Base-by-base conservation (phyloP, 352 stramenopile genomes). In the Phytophthora sansomeana region DNA sequence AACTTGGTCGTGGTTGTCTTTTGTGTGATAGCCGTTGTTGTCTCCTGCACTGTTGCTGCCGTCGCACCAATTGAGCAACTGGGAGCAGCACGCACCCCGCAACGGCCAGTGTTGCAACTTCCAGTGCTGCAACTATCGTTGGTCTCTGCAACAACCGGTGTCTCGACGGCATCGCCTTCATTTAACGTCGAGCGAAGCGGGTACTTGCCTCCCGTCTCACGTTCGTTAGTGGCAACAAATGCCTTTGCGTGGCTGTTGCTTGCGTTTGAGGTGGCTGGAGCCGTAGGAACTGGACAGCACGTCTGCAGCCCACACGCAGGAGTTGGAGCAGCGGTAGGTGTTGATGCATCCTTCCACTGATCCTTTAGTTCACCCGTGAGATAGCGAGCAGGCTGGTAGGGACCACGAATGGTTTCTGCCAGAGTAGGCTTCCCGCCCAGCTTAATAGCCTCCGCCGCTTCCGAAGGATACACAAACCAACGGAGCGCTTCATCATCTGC, bases 381-480 rank as follows among this genome's bases (percentile, higher is more conserved):
- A 53, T 88, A 90, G 36, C 77, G 74, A 7, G 74, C 69, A 29
- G 79, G 79, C 29, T 90, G 81, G 42, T 78, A 86, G 4, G 78
- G 81, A 44, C 81, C 81, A 35, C 72, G 44, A 39, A 87, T 83
- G 21, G 48, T 53, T 35, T 62, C 43, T 9, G 63, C 59, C n/a
- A 74, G 16, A 7, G 19, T 92, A 67, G 75, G 98, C 87, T 74
- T 97, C 73, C 55, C 93, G 63, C 77, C 75, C 9, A 28, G 87
- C 87, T 86, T 99, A 80, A 76, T 85, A 64, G 52, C 96, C 78
- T 82, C 98, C 94, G 52, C 89, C 86, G 76, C 85, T 63, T 95
- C 85, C 0, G 78, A 80, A 30, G 87, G 85, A 51, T 91, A 90
- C 13, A 84, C 78, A 35, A 92, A 93, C 85, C 85, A 95, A 33